Conservation (phyloP, 352 stramenopile genomes). For the Pelagophyceae sp. region DNA sequence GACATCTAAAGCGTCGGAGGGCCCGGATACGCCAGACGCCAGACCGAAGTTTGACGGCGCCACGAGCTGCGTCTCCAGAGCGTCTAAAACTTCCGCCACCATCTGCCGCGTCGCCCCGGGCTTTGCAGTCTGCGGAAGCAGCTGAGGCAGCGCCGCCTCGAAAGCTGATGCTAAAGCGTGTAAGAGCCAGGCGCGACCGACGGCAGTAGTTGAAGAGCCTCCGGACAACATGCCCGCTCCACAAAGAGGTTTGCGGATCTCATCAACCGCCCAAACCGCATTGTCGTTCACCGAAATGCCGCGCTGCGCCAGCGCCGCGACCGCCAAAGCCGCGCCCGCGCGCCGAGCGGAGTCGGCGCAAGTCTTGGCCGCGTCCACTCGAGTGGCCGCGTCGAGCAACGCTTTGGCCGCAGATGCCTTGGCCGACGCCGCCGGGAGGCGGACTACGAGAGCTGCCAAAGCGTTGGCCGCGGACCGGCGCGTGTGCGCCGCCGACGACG, state of each 20-base stretch:
- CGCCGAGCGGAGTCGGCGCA: neutral
- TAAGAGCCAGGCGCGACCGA: too few species aligned
- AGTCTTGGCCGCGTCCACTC: neutral
- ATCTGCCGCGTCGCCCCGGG: neutral
- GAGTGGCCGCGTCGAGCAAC: neutral
- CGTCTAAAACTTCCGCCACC: neutral
- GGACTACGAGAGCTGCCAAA: neutral
- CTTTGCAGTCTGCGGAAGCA: neutral
- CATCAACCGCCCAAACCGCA: neutral
- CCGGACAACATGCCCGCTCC: neutral
- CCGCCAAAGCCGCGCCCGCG: neutral
- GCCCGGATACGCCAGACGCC: too few species aligned
- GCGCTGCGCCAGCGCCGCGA: neutral
- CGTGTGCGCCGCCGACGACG: neutral
- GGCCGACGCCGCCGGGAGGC: neutral
- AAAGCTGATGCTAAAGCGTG: too few species aligned
- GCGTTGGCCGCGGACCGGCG: neutral
- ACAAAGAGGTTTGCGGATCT: neutral
- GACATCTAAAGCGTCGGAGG: too few species aligned
- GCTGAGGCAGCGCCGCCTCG: too few species aligned
- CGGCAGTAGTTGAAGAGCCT: neutral
- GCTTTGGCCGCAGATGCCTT: neutral
- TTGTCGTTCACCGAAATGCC: too few species aligned
- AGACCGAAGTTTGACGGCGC: neutral
- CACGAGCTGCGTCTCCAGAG: constrained; percentile 16